These are phyloP conservation scores for Fusarium compactum DNA, from an alignment of 2,329 filamentous ascomycete species.

Conservation along the genomic window DNA sequence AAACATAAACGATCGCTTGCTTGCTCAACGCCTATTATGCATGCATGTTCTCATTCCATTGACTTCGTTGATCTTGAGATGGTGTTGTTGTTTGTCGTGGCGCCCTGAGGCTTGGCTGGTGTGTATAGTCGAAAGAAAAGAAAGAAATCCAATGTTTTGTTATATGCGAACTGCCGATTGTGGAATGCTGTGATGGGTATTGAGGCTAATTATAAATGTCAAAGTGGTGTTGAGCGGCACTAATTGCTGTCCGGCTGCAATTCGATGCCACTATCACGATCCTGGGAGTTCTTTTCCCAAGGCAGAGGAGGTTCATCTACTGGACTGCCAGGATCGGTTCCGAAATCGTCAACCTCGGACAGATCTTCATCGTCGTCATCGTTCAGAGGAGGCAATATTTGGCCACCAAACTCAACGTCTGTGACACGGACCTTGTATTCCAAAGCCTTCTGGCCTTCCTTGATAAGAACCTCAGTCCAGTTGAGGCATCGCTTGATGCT, in stretches of 20 bases:
- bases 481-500: constrained; percentile 89
- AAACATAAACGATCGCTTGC: constrained; percentile 42
- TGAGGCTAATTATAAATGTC: background rate
- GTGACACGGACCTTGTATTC: constrained; percentile 82
- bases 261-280: constrained; percentile 67
- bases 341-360: constrained; percentile 32
- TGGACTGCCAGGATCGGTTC: constrained; percentile 36
- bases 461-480: constrained; percentile 91
- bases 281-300: constrained; percentile 58
- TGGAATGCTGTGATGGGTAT: constrained; percentile 5
- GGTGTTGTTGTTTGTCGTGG: constrained; percentile 29
- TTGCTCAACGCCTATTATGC: constrained; percentile 44
- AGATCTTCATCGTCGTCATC: constrained; percentile 42
- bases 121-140: constrained; percentile 21
- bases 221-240: background rate
- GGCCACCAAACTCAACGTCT: constrained; percentile 84
- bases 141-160: constrained; percentile 24
- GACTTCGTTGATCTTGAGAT: constrained; percentile 33
- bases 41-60: constrained; percentile 38
- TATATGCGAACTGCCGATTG: constrained; percentile 24
- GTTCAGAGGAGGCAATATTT: constrained; percentile 72
- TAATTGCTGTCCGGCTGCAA: constrained; percentile 56
- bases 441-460: constrained; percentile 87
- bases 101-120: constrained; percentile 37
- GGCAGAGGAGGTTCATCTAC: constrained; percentile 45